Percentiles rank a stretch among this genome's conserved stretches.
Evolutionary conservation across 1,139 yeast genomes (phyloP).

Genomic region (Suhomyces bolitotheri): DNA sequence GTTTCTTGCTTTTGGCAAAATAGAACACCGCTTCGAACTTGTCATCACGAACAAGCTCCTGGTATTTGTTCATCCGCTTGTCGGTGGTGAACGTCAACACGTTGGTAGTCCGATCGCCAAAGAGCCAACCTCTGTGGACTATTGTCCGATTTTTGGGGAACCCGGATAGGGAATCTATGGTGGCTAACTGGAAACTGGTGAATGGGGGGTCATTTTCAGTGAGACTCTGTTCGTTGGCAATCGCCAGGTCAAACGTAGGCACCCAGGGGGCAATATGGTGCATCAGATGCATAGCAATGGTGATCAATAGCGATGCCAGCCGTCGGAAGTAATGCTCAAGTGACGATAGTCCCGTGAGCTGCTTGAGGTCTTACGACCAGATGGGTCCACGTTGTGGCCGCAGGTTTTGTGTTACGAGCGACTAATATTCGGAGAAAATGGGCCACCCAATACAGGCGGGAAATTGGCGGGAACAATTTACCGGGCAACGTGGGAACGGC

Average conservation of each 20-base stretch:
- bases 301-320: neutral
- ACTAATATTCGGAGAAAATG: too few relatives aligned
- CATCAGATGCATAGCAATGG: constrained; percentile 20
- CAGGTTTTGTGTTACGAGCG: constrained; percentile 5
- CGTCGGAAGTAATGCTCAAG: constrained; percentile 8
- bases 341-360: constrained; percentile 11
- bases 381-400: constrained; percentile 13
- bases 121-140: constrained; percentile 73
- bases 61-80: constrained; percentile 62
- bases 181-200: constrained; percentile 65
- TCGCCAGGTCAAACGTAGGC: constrained; percentile 55
- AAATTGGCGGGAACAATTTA: constrained; percentile 1
- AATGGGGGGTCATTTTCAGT: constrained; percentile 43
- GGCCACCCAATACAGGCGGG: too few relatives aligned
- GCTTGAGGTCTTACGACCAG: constrained; percentile 2
- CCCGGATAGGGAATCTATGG: constrained; percentile 54
- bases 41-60: constrained; percentile 52
- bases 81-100: constrained; percentile 74
- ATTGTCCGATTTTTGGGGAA: constrained; percentile 69
- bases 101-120: constrained; percentile 66
- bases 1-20: constrained; percentile 60
- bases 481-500: constrained; percentile 8
- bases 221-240: constrained; percentile 42
- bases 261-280: constrained; percentile 75
- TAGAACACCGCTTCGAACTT: constrained; percentile 77